These are phyloP conservation scores for Cucumis sativus DNA, from an alignment of 306 rosid species.

Conservation along the genomic window DNA sequence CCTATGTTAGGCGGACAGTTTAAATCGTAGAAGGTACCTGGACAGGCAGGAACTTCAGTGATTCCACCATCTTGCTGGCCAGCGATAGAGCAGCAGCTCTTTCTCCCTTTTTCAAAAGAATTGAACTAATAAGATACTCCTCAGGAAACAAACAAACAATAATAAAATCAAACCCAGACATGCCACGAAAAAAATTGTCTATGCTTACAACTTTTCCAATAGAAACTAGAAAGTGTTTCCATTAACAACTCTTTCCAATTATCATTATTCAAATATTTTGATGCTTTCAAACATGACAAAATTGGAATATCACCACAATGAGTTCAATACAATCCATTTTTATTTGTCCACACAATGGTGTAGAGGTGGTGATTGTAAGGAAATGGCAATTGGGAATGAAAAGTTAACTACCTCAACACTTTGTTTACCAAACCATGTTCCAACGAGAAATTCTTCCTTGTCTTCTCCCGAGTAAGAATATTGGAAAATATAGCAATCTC, in stretches of 20 bases:
- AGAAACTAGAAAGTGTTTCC: neutral
- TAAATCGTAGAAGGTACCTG: conserved; percentile 36
- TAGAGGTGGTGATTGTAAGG: neutral
- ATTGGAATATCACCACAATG: neutral
- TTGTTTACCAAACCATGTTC: conserved; percentile 81
- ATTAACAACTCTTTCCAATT: neutral
- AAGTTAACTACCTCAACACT: conserved; percentile 68
- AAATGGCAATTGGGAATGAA: neutral
- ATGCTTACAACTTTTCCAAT: neutral
- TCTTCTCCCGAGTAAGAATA: conserved; percentile 93
- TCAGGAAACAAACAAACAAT: neutral
- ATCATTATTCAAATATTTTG: neutral
- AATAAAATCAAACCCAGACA: neutral
- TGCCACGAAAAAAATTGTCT: neutral
- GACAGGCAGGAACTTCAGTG: conserved; percentile 68
- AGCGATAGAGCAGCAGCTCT: conserved; percentile 49
- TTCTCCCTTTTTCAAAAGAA: conserved; percentile 52
- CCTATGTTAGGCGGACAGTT: neutral
- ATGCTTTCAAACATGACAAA: neutral
- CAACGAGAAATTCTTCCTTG: conserved; percentile 68
- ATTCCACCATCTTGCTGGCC: conserved; percentile 71
- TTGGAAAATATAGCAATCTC: conserved; percentile 85
- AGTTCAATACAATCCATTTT: neutral
- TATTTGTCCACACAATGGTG: neutral
- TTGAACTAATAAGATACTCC: conserved; percentile 13